Evolutionary conservation across 2,329 filamentous ascomycete species (phyloP).

Genomic region (Stagonosporopsis cucurbitacearum): DNA sequence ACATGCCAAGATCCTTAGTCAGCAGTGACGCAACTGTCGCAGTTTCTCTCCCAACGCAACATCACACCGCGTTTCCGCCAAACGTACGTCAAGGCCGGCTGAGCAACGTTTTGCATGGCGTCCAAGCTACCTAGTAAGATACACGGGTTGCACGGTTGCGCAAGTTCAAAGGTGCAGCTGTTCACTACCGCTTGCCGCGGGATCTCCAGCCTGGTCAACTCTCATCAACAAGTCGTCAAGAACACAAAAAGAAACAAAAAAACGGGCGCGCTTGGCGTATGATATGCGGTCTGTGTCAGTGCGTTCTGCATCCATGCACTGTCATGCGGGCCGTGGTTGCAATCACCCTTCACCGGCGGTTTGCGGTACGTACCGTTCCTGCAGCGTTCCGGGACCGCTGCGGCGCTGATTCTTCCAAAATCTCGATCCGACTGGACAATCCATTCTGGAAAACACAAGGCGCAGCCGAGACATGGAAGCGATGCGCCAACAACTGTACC

Average conservation of each 20-base stretch:
- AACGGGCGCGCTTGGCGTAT: not conserved
- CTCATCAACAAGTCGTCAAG: not conserved
- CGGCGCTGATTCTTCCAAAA: not conserved
- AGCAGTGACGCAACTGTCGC: slow-evolving; percentile 21
- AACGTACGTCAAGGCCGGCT: slow-evolving; percentile 22
- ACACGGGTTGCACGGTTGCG: not conserved
- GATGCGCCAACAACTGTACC: not conserved
- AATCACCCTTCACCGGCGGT: not conserved
- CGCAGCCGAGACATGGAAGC: not conserved
- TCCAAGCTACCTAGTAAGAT: not conserved
- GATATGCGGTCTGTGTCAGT: not conserved
- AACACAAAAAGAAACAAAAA: not conserved
- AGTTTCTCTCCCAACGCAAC: not conserved
- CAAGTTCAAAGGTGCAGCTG: not conserved
- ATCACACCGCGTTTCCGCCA: slow-evolving; percentile 10
- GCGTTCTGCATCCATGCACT: not conserved
- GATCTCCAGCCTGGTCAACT: not conserved
- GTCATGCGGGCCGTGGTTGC: not conserved
- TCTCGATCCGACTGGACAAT: not conserved
- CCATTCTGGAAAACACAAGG: not conserved
- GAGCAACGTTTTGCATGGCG: slow-evolving; percentile 25
- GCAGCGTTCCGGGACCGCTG: not conserved
- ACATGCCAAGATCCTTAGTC: slow-evolving; percentile 24
- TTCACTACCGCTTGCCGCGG: not conserved
- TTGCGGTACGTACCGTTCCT: not conserved